Conservation (phyloP, 2,329 filamentous ascomycete species). For the Aspergillus fischeri region DNA sequence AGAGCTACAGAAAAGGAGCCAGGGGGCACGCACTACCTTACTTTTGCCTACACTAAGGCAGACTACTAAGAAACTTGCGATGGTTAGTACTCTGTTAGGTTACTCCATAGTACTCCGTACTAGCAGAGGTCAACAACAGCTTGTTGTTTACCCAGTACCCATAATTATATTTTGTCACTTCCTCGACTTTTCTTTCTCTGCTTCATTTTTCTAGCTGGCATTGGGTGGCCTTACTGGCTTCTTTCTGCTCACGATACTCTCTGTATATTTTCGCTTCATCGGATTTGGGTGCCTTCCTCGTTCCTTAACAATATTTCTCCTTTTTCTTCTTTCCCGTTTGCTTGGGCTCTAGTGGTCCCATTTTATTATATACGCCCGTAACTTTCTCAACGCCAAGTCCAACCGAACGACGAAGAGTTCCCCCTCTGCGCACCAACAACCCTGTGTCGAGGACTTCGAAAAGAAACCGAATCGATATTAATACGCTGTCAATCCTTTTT, state of each 20-base stretch:
- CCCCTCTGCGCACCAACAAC: constrained; percentile 8
- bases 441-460: background rate
- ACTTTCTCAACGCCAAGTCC: constrained; percentile 18
- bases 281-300: background rate
- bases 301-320: constrained; percentile 7
- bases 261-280: background rate
- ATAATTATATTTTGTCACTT: constrained; percentile 8
- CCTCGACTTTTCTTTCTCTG: constrained; percentile 9
- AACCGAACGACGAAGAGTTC: constrained; percentile 15
- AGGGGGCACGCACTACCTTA: constrained; percentile 8
- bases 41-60: background rate
- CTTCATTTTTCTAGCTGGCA: constrained; percentile 7
- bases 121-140: constrained; percentile 6
- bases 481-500: background rate
- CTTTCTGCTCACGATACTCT: background rate
- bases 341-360: constrained; percentile 1
- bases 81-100: background rate
- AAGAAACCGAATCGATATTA: background rate
- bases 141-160: constrained; percentile 12
- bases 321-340: constrained; percentile 2
- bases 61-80: background rate
- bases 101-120: background rate
- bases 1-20: constrained; percentile 18
- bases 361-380: constrained; percentile 13
- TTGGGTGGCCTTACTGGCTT: background rate